These are phyloP conservation scores for Linum lewisii DNA, from an alignment of 345 rosid genomes.

Conservation along the genomic window DNA sequence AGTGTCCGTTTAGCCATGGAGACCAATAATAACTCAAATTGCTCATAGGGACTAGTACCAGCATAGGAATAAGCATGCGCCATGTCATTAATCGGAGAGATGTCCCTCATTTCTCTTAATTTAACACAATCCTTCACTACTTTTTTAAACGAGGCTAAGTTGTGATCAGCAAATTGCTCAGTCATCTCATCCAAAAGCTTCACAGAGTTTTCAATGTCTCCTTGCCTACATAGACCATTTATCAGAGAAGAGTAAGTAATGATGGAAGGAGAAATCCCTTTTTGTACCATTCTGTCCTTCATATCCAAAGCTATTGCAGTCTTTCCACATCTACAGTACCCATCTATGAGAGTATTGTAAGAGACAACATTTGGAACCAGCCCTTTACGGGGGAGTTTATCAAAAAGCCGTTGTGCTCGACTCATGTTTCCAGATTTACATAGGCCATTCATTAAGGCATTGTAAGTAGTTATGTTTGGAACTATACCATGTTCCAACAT, in stretches of 20 bases:
- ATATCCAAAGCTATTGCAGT: slow-evolving; percentile 40
- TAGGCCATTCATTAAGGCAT: slow-evolving; percentile 55
- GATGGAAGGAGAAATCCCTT: slow-evolving; percentile 33
- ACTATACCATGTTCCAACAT: slow-evolving; percentile 44
- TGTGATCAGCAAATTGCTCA: slow-evolving; percentile 16
- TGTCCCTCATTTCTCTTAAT: slow-evolving; percentile 11
- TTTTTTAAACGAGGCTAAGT: slow-evolving; percentile 13
- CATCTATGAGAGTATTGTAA: slow-evolving; percentile 45
- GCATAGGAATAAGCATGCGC: slow-evolving; percentile 12
- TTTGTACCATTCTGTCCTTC: slow-evolving; percentile 35
- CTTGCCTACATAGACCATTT: slow-evolving; percentile 28
- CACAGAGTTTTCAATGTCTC: slow-evolving; percentile 17
- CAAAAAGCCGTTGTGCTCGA: slow-evolving; percentile 48
- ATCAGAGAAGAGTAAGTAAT: slow-evolving; percentile 28
- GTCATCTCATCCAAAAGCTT: slow-evolving; percentile 27
- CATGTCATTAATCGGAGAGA: slow-evolving; percentile 12
- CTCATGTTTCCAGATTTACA: slow-evolving; percentile 43
- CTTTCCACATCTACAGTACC: slow-evolving; percentile 35
- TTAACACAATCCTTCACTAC: slow-evolving; percentile 12
- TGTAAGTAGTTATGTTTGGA: slow-evolving; percentile 56
- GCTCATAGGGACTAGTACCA: slow-evolving; percentile 7
- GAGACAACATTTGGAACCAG: slow-evolving; percentile 43
- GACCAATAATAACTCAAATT: slow-evolving; percentile 10
- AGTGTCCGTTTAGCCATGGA: slow-evolving; percentile 9
- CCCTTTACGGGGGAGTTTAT: slow-evolving; percentile 47